Percentiles rank a stretch among this genome's conserved stretches.
phyloP scores from a whole-genome alignment of 2,329 filamentous ascomycete species.

The Ploettnerulaceae sp. region DNA sequence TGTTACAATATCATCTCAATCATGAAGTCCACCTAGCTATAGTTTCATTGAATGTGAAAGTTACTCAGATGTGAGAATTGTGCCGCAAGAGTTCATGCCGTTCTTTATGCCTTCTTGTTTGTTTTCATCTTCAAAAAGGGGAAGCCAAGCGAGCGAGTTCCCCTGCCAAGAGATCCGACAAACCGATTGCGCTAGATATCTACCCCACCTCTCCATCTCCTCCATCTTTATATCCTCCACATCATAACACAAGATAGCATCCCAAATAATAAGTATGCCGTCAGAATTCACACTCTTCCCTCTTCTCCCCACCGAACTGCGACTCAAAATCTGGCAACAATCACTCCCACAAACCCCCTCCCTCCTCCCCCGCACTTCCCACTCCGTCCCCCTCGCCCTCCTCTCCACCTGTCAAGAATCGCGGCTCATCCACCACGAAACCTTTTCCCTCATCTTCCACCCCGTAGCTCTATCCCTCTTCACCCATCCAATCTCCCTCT shows the following conservation, averaged over 20 bases:
- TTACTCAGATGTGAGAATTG: too few relatives aligned
- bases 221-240: too few relatives aligned
- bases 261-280: background rate
- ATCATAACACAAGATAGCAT: background rate
- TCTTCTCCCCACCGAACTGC: conserved; percentile 4
- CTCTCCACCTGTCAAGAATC: conserved; percentile 3
- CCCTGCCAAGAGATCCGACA: too few relatives aligned
- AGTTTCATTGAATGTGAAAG: too few relatives aligned
- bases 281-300: conserved; percentile 4
- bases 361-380: conserved; percentile 3
- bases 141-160: too few relatives aligned
- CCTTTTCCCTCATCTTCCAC: conserved; percentile 1
- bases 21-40: too few relatives aligned
- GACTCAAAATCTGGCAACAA: conserved; percentile 3
- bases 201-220: too few relatives aligned
- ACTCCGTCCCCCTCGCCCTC: background rate
- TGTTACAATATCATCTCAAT: too few relatives aligned
- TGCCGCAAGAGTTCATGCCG: too few relatives aligned
- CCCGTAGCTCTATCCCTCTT: background rate
- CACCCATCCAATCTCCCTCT: background rate
- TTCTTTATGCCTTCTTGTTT: too few relatives aligned
- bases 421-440: conserved; percentile 1
- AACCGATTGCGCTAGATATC: too few relatives aligned
- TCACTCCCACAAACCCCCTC: background rate
- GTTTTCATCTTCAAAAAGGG: too few relatives aligned